Conservation (phyloP, 1,284 basidiomycete genomes). For the Ganoderma sp. region DNA sequence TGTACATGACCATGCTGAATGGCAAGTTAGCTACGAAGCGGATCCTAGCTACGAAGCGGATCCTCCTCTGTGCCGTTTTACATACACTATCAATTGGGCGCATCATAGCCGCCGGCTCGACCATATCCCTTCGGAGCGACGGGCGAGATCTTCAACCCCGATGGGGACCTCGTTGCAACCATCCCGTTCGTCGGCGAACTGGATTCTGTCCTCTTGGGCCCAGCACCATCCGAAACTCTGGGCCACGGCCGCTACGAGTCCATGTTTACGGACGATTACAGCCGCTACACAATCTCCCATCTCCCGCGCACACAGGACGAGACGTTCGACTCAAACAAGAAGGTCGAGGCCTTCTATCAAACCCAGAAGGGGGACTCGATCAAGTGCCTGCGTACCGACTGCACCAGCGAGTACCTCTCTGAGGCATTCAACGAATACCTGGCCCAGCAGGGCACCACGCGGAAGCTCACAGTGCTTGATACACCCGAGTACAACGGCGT, state of each 20-base stretch:
- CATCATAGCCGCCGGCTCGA: slow-evolving; percentile 25
- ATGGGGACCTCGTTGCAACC: neutral
- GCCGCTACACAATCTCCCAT: slow-evolving; percentile 12
- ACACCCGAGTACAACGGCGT: slow-evolving; percentile 40
- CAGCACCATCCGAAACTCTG: slow-evolving; percentile 11
- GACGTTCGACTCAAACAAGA: slow-evolving; percentile 29
- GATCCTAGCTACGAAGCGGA: slow-evolving; percentile 35
- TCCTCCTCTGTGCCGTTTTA: slow-evolving; percentile 43
- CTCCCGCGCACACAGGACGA: slow-evolving; percentile 32
- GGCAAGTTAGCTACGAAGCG: slow-evolving; percentile 31
- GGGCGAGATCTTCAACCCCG: too few relatives aligned
- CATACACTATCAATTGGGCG: slow-evolving; percentile 45
- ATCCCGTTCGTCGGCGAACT: slow-evolving; percentile 24
- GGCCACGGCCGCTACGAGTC: slow-evolving; percentile 26
- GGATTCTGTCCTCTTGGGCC: slow-evolving; percentile 36
- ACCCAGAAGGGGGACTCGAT: slow-evolving; percentile 35
- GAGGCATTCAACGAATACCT: slow-evolving; percentile 12
- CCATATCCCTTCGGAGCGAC: too few relatives aligned
- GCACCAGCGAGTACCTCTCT: slow-evolving; percentile 19
- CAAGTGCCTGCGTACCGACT: slow-evolving; percentile 44
- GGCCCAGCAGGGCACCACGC: slow-evolving; percentile 4
- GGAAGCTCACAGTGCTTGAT: slow-evolving; percentile 4
- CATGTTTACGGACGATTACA: slow-evolving; percentile 35
- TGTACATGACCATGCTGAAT: slow-evolving; percentile 44
- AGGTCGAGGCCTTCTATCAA: slow-evolving; percentile 25